phyloP scores from a whole-genome alignment of 1,284 basidiomycete genomes.

The Phlebopus sp. region DNA sequence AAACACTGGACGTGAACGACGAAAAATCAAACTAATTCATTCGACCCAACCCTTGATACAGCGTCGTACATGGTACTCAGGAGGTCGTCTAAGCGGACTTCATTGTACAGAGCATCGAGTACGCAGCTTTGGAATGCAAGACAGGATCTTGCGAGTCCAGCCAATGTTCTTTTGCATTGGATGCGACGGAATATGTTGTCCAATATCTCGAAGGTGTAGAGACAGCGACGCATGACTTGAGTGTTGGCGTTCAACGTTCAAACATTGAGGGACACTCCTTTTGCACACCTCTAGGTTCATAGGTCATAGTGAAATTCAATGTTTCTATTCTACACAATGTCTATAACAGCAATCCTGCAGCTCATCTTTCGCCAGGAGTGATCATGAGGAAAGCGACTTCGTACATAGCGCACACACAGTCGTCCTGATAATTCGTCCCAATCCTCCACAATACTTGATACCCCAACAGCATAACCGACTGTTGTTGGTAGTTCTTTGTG shows the following conservation, averaged over 20 bases:
- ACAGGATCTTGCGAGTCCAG: background rate
- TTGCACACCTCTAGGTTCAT: no score
- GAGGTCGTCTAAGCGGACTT: background rate
- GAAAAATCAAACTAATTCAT: background rate
- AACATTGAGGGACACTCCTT: no score
- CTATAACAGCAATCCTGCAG: slow-evolving; percentile 22
- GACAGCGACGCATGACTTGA: background rate
- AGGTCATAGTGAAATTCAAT: no score
- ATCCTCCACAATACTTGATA: slow-evolving; percentile 26
- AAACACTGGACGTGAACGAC: background rate
- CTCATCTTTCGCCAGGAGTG: slow-evolving; percentile 22
- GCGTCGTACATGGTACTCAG: background rate
- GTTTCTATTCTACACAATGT: slow-evolving; percentile 24
- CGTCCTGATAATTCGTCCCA: slow-evolving; percentile 32
- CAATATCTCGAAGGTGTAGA: background rate
- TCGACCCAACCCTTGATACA: background rate
- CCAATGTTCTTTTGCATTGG: background rate
- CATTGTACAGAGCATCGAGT: background rate
- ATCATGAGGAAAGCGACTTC: slow-evolving; percentile 24
- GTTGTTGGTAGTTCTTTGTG: slow-evolving; percentile 18
- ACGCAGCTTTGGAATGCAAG: background rate
- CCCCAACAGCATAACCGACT: background rate
- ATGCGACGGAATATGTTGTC: background rate
- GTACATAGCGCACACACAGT: slow-evolving; percentile 23
- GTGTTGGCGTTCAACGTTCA: no score